These are phyloP conservation scores for Ramaria rubella DNA, from an alignment of 768 basidiomycete species.

Conservation along the genomic window DNA sequence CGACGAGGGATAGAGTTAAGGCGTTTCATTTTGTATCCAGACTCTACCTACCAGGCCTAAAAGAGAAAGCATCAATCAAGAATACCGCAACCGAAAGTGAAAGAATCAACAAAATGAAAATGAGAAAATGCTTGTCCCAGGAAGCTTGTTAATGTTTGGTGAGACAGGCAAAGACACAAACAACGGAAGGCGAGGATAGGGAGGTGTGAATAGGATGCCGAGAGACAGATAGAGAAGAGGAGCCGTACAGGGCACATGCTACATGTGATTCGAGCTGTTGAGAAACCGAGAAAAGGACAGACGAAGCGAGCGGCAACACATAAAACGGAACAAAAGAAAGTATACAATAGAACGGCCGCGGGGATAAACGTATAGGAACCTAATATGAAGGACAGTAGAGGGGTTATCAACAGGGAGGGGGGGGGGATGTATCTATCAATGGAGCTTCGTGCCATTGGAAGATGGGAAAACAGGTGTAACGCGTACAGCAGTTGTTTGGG, in stretches of 20 bases:
- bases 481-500: conserved; percentile 19
- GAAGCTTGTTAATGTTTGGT: not conserved
- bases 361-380: conserved; percentile 6
- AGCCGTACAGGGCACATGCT: conserved; percentile 10
- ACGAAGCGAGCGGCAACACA: conserved; percentile 1
- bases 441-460: conserved; percentile 3
- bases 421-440: conserved; percentile 3
- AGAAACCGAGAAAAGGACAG: conserved; percentile 1
- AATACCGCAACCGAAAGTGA: conserved; percentile 7
- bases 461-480: conserved; percentile 32
- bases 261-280: conserved; percentile 7
- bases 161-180: not conserved
- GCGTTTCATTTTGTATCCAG: conserved; percentile 2
- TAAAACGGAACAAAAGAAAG: conserved; percentile 2
- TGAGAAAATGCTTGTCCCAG: not conserved
- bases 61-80: conserved; percentile 1
- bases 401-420: conserved; percentile 3
- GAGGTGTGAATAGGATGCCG: conserved; percentile 4
- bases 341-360: conserved; percentile 3
- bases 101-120: conserved; percentile 8
- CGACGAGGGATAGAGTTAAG: conserved; percentile 1
- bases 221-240: conserved; percentile 7
- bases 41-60: conserved; percentile 4
- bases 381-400: not conserved
- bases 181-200: conserved; percentile 1